These are phyloP conservation scores for Ajuga chamaepitys DNA, from an alignment of 257 asterid species.

Conservation along the genomic window DNA sequence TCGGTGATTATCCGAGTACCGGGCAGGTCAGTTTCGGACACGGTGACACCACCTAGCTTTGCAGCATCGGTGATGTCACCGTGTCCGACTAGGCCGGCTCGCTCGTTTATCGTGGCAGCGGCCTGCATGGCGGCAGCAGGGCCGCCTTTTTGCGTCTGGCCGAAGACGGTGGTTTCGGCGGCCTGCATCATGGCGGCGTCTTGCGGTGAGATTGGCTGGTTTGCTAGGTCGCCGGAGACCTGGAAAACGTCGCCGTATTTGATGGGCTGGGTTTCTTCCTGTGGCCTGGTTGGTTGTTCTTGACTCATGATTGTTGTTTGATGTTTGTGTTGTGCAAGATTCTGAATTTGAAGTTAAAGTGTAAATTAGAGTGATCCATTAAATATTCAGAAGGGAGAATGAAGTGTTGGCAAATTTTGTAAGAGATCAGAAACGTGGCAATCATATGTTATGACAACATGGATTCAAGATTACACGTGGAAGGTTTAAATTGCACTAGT, in stretches of 20 bases:
- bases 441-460: not conserved
- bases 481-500: no score
- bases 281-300: conserved; percentile 33
- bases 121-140: conserved; percentile 60
- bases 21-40: conserved; percentile 35
- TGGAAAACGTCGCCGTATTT: conserved; percentile 56
- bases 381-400: not conserved
- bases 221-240: conserved; percentile 48
- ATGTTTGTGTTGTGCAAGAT: not conserved
- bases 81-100: conserved; percentile 47
- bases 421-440: conserved; percentile 3
- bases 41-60: conserved; percentile 31
- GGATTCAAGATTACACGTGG: conserved; percentile 9
- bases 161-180: conserved; percentile 43
- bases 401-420: not conserved
- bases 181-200: conserved; percentile 77
- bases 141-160: conserved; percentile 48
- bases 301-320: conserved; percentile 35
- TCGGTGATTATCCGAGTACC: conserved; percentile 50
- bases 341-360: not conserved
- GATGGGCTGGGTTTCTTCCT: conserved; percentile 30
- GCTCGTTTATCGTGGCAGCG: conserved; percentile 47
- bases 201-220: conserved; percentile 43
- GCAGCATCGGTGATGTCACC: conserved; percentile 32
- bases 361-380: no score